phyloP scores from a whole-genome alignment of 345 rosid species.

The Punica granatum region DNA sequence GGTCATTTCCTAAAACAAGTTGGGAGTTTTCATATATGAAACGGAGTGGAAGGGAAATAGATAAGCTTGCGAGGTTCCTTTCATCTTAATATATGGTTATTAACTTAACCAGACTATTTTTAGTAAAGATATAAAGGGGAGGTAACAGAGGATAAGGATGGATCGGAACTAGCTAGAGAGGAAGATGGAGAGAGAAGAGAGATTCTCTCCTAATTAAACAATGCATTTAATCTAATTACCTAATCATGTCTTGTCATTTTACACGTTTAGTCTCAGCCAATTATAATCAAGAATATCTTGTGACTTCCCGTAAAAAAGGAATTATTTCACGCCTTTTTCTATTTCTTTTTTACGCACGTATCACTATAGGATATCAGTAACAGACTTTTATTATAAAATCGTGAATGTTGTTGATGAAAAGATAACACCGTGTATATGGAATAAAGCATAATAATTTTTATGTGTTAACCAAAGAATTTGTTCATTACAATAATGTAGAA shows the following conservation, averaged over 20 bases:
- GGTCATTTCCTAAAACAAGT: neutral
- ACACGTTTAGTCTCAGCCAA: too few species aligned
- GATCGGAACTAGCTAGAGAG: neutral
- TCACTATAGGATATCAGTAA: too few species aligned
- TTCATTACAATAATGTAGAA: too few species aligned
- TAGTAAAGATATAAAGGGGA: neutral
- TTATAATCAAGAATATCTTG: too few species aligned
- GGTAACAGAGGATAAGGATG: conserved; percentile 11
- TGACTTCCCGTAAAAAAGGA: too few species aligned
- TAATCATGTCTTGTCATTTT: neutral
- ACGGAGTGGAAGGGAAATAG: neutral
- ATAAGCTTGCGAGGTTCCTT: neutral
- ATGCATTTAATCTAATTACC: neutral
- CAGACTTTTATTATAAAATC: neutral
- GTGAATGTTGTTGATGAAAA: conserved; percentile 2
- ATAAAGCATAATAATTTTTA: too few species aligned
- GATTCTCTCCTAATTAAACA: conserved; percentile 8
- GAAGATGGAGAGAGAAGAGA: neutral
- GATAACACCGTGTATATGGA: neutral
- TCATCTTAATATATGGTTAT: neutral
- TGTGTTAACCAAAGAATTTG: too few species aligned
- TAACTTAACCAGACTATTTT: too few species aligned
- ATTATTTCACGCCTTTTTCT: too few species aligned
- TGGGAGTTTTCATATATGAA: neutral
- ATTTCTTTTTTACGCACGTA: too few species aligned